Conservation (phyloP, 345 rosid genomes). For the Linum lewisii region DNA sequence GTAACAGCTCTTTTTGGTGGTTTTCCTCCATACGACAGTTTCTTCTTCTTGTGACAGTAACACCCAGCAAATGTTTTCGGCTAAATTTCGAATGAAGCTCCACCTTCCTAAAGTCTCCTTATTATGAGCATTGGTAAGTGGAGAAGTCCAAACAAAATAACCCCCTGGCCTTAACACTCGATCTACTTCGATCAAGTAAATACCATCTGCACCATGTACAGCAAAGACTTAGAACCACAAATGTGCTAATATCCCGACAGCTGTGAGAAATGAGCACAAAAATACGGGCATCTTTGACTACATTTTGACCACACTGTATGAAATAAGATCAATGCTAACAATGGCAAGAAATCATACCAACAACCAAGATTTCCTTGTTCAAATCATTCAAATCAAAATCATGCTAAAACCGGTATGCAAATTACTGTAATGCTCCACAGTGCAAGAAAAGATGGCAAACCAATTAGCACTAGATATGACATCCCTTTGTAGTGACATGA, state of each 20-base stretch:
- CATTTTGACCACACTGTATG: too few relatives aligned
- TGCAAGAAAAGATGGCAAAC: too few relatives aligned
- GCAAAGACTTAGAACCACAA: neutral
- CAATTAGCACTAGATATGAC: too few relatives aligned
- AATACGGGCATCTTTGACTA: too few relatives aligned
- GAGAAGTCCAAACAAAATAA: conserved; percentile 97
- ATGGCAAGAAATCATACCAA: too few relatives aligned
- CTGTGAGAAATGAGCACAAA: too few relatives aligned
- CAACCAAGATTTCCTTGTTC: too few relatives aligned
- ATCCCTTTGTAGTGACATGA: too few relatives aligned
- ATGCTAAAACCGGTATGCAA: too few relatives aligned
- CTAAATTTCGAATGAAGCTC: conserved; percentile 61
- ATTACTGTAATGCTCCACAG: too few relatives aligned
- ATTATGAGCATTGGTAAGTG: conserved; percentile 67
- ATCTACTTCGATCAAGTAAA: conserved; percentile 72
- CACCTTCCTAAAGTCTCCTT: conserved; percentile 61
- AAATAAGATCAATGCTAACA: too few relatives aligned
- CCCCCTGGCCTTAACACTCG: conserved; percentile 97
- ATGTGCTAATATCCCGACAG: neutral
- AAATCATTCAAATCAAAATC: too few relatives aligned
- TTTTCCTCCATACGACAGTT: conserved; percentile 95
- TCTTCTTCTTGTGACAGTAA: conserved; percentile 83
- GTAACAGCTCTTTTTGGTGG: conserved; percentile 60
- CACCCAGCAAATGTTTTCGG: conserved; percentile 84
- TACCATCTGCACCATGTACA: conserved; percentile 46